Percentiles rank a stretch among this genome's conserved stretches.
Evolutionary conservation across 2,329 filamentous ascomycete species (phyloP).

Genomic region (Keithomyces neogunnii): DNA sequence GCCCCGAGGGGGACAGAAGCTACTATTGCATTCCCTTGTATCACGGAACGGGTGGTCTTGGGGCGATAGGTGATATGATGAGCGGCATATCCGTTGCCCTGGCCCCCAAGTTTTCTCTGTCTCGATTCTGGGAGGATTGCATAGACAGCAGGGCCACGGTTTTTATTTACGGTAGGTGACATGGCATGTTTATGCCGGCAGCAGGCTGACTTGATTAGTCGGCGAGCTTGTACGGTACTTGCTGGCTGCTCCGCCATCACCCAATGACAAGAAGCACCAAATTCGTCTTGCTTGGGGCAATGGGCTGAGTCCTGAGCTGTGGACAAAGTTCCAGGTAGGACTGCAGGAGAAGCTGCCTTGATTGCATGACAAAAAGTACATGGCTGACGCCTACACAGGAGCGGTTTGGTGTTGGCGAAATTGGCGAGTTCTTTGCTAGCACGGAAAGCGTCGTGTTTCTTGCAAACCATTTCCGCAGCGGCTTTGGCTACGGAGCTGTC

Average conservation of each 20-base stretch:
- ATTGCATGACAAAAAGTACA: background rate
- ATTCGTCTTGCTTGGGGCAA: constrained; percentile 7
- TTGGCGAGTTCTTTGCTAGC: constrained; percentile 8
- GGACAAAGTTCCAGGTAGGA: constrained; percentile 3
- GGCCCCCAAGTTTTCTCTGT: constrained; percentile 7
- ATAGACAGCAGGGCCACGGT: constrained; percentile 7
- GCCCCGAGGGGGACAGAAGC: constrained; percentile 2
- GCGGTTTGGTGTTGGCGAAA: constrained; percentile 6
- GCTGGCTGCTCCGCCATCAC: constrained; percentile 4
- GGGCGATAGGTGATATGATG: constrained; percentile 4
- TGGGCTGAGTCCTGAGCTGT: constrained; percentile 7
- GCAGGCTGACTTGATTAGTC: background rate
- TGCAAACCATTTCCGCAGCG: background rate
- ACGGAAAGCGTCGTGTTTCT: constrained; percentile 4
- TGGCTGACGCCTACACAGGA: background rate
- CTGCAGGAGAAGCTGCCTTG: background rate
- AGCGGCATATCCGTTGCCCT: constrained; percentile 5
- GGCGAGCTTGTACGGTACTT: constrained; percentile 6
- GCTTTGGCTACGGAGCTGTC: constrained; percentile 2
- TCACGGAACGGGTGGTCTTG: constrained; percentile 6
- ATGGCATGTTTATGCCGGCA: background rate
- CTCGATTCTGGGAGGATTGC: constrained; percentile 7
- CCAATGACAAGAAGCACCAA: constrained; percentile 2
- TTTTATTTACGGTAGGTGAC: constrained; percentile 6
- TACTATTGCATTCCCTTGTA: constrained; percentile 6